Evolutionary conservation across 176 grass and related monocot species (phyloP), one percentile per base, ranked within the genome.

Genomic region (Triticum monococcum): DNA sequence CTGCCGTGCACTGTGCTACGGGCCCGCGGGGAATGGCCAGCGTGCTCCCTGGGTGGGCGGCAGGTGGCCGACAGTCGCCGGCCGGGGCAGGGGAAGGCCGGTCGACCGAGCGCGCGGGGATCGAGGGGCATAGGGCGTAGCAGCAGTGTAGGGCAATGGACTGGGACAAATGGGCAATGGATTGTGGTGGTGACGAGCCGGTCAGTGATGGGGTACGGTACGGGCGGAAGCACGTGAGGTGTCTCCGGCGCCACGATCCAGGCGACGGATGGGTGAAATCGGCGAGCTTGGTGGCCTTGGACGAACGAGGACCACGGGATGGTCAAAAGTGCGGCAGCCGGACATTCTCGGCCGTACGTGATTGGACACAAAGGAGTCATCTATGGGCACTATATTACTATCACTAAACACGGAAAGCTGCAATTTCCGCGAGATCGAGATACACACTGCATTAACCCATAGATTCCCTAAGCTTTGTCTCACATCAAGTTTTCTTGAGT

Each of bases 61-160:
- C 89, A 90, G 84, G 89, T 87, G 89, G 80, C 80, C 84, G 89
- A 87, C 89, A 83, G 57, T 17, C 31, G 65, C 80, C 79, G 83
- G 68, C 40, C 16, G 52, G 20, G 50, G 37, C 74, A 37, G 64
- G 28, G 59, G 16, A 67, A n/a, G 62, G 45, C 63, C 76, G 54
- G 41, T 11, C 50, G 46, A 45, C 28, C 78, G 36, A 10, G 63
- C 63, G 79, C 83, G 72, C 72, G 79, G 3, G 54, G 72, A 83
- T 72, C 73, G 79, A 86, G 84, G 84, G 59, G 71, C 43, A 48
- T 22, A 20, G 33, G 33, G 9, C 48, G 48, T 5, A 24, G 59
- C 22, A 23, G 59, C 20, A 3, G 17, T 35, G 67, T 25, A 24
- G 40, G 71, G 40, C 70, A 43, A 13, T 73, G 71, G 38, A 74